Evolutionary conservation across 2,329 filamentous ascomycete genomes (phyloP), one percentile per base, ranked within the genome.

Genomic region (Fusarium nodosum): DNA sequence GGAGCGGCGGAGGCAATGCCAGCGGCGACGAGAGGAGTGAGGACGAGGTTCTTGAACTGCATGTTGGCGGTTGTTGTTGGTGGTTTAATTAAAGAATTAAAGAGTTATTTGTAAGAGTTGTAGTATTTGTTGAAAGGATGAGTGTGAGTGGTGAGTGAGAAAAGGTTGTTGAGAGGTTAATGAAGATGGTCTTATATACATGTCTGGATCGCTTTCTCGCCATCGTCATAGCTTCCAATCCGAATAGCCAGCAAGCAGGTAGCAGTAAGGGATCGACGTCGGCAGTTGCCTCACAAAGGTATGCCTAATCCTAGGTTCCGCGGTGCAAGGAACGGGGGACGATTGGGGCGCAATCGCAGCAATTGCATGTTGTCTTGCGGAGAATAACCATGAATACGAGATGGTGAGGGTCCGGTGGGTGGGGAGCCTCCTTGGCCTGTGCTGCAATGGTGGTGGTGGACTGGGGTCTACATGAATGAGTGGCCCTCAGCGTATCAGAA

Each of bases 1-100:
- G 75, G 72, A 26, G 70, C 68, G 51, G 76, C 75, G n/a, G 75
- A 53, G 64, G 70, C 72, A 58, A 77, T 56, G 69, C 75, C 73
- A 24, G 72, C 68, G 52, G 73, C 68, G 50, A 72, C 44, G 66
- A 75, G 68, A 57, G 73, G 68, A 58, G 70, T 67, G 45, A 75
- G 41, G 64, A 72, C 61, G 57, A 74, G 31, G 30, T 71, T 28
- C 64, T 75, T 72, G 68, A 76, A 58, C 72, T 77, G 76, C 77
- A 78, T 78, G 41, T 46, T 72, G 66, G 39, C 51, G 55, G 57
- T 56, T 47, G 50, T 47, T 42, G 46, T 46, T 56, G 39, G 33
- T 33, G 20, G 12, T 46, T 58, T 24, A 36, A 24, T 45, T 44
- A 16, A 16, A 42, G 20, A 45, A 44, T 50, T 33, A 36, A 31